Percentiles rank a stretch among this genome's conserved stretches.
Conservation (phyloP, 495 filamentous ascomycete species). For the Pyrenula aspistea region DNA sequence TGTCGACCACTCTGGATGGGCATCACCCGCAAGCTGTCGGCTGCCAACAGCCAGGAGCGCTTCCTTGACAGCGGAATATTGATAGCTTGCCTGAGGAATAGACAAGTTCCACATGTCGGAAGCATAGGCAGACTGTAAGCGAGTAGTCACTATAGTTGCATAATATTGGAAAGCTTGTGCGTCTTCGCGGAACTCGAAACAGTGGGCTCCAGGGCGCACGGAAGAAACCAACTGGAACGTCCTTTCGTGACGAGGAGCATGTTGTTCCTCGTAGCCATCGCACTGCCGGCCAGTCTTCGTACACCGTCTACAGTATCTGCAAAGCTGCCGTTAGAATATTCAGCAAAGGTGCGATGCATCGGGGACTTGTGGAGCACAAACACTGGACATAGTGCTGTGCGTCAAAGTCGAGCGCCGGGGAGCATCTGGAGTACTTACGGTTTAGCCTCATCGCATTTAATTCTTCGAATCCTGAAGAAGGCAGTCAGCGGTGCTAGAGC, state of each 20-base stretch:
- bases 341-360: conserved; percentile 5
- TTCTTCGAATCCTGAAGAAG: not conserved
- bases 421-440: conserved; percentile 11
- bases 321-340: not conserved
- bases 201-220: not conserved
- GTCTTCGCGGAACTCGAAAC: not conserved
- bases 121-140: not conserved
- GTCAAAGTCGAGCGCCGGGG: too few relatives aligned
- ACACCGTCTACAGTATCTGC: conserved; percentile 34
- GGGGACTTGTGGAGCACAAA: too few relatives aligned
- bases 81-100: not conserved
- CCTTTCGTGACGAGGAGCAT: not conserved
- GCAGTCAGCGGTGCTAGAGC: not conserved
- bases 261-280: conserved; percentile 22
- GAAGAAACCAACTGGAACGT: not conserved
- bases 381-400: too few relatives aligned
- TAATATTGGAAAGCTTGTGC: not conserved
- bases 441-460: not conserved
- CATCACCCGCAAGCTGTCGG: not conserved
- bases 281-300: conserved; percentile 33
- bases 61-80: not conserved
- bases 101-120: not conserved
- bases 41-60: not conserved
- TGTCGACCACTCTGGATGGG: not conserved
- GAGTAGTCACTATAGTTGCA: not conserved